Percentiles rank a stretch among this genome's conserved stretches.
These are phyloP conservation scores for Neoscytalidium dimidiatum DNA, from an alignment of 2,329 filamentous ascomycete species.

Conservation along the genomic window DNA sequence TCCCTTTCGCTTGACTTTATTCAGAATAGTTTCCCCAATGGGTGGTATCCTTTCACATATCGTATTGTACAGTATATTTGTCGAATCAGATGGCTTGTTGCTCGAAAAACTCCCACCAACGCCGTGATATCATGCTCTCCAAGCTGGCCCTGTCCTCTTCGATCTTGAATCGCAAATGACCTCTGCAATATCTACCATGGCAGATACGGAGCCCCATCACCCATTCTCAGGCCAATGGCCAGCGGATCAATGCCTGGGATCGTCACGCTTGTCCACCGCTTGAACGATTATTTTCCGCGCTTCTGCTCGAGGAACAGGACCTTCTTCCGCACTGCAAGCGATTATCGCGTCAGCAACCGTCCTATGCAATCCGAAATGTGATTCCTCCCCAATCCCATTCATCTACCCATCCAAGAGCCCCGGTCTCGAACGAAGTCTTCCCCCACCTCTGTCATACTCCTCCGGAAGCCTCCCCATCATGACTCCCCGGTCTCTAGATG, in stretches of 20 bases:
- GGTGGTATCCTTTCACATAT: neutral
- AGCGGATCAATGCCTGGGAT: neutral
- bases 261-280: neutral
- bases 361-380: no score
- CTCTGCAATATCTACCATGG: neutral
- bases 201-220: neutral
- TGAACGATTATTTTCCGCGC: constrained; percentile 58
- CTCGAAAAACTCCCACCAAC: constrained; percentile 1
- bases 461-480: no score
- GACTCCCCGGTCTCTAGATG: no score
- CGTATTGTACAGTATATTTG: constrained; percentile 8
- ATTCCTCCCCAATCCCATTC: neutral
- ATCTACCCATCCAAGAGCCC: neutral
- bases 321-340: constrained; percentile 76
- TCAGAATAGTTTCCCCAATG: neutral
- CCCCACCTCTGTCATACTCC: no score
- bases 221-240: neutral
- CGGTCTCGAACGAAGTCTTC: no score
- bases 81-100: neutral
- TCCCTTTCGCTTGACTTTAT: neutral
- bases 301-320: constrained; percentile 95
- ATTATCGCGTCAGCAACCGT: neutral
- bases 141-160: neutral
- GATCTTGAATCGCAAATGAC: neutral
- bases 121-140: constrained; percentile 16